phyloP scores from a whole-genome alignment of 352 stramenopile species.

The Pythium volutum region DNA sequence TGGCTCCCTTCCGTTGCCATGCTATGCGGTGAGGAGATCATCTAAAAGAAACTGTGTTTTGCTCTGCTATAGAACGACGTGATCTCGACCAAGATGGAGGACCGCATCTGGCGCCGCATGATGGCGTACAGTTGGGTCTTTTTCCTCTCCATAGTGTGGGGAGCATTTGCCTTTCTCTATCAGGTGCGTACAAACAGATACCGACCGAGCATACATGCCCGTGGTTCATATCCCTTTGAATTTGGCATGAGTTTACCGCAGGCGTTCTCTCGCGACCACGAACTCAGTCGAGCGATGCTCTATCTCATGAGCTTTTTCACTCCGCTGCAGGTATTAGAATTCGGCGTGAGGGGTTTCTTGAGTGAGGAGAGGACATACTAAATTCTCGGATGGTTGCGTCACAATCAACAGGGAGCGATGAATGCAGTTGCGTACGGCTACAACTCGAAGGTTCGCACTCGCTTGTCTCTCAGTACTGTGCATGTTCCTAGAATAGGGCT shows the following conservation, averaged over 20 bases:
- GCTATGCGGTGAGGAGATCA: no score
- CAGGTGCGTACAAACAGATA: slow-evolving; percentile 37
- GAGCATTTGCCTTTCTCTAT: slow-evolving; percentile 41
- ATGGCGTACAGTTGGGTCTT: slow-evolving; percentile 62
- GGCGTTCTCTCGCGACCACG: slow-evolving; percentile 39
- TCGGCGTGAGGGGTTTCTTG: no score
- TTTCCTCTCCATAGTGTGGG: slow-evolving; percentile 49
- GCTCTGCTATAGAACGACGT: slow-evolving; percentile 55
- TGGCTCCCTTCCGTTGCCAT: no score
- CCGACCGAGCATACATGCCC: no score
- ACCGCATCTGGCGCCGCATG: slow-evolving; percentile 63
- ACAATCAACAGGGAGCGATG: slow-evolving; percentile 38
- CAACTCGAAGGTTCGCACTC: slow-evolving; percentile 45
- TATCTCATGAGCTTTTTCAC: slow-evolving; percentile 68
- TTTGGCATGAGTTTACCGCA: slow-evolving; percentile 15
- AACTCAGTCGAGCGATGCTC: slow-evolving; percentile 45
- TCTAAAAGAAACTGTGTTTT: no score
- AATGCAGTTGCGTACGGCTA: slow-evolving; percentile 61
- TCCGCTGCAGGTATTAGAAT: slow-evolving; percentile 49
- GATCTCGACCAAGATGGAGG: slow-evolving; percentile 65
- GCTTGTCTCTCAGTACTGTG: slow-evolving; percentile 3
- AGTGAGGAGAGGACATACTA: no score
- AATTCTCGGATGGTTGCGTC: no score
- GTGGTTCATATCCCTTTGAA: no score
- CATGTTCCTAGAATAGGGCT: neutral